Evolutionary conservation across 2,329 filamentous ascomycete species (phyloP).

Genomic region (Ceratocystiopsis sp.): DNA sequence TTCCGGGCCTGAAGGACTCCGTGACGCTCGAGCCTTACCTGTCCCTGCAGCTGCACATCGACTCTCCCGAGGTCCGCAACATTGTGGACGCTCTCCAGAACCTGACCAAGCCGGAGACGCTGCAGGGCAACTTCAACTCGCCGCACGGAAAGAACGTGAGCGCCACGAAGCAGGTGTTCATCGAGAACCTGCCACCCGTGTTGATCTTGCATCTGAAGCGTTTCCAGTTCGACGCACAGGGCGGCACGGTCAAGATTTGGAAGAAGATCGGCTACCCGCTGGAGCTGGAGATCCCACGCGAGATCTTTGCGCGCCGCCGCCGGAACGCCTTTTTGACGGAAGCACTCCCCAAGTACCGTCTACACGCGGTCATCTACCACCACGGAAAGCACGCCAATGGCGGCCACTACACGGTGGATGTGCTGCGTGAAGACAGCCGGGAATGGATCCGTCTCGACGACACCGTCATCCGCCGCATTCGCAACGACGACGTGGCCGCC

Average conservation of each 20-base stretch:
- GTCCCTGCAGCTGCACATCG: conserved; percentile 87
- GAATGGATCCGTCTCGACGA: conserved; percentile 97
- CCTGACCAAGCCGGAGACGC: conserved; percentile 64
- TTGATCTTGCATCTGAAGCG: conserved; percentile 92
- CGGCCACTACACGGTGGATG: conserved; percentile 96
- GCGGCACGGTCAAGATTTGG: conserved; percentile 92
- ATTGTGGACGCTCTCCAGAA: conserved; percentile 82
- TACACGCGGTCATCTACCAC: conserved; percentile 88
- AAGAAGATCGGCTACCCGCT: conserved; percentile 94
- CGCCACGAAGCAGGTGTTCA: conserved; percentile 87
- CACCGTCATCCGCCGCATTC: conserved; percentile 70
- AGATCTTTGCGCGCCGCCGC: conserved; percentile 66
- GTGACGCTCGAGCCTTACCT: conserved; percentile 90
- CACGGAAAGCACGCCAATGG: conserved; percentile 93
- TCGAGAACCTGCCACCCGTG: conserved; percentile 79
- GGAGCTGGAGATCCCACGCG: conserved; percentile 82
- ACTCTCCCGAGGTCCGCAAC: conserved; percentile 68
- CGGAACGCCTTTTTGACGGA: conserved; percentile 47
- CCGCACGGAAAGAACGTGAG: conserved; percentile 57
- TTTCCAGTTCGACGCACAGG: conserved; percentile 83
- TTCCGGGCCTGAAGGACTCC: conserved; percentile 74
- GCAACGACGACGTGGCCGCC: conserved; percentile 77
- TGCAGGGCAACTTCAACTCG: conserved; percentile 73
- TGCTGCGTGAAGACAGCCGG: conserved; percentile 79
- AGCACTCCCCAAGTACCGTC: conserved; percentile 62